A percentile compares a stretch with the other conserved stretches of the same genome.
Evolutionary conservation across 192 early-diverging fungal species (phyloP).

Genomic region (Coemansia erecta): DNA sequence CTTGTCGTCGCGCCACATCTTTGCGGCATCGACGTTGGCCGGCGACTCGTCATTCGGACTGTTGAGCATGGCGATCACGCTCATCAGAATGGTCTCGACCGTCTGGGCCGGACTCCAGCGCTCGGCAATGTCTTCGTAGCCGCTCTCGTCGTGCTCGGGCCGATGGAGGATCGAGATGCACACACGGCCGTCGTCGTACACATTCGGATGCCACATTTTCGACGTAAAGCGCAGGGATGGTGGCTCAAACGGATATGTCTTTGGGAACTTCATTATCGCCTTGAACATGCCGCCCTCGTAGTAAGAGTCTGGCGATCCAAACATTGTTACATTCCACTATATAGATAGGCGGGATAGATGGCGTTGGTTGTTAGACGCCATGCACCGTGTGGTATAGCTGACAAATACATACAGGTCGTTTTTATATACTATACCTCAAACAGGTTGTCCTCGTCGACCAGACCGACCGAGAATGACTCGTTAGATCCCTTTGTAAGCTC

Average conservation of each 20-base stretch:
- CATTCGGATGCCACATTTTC: constrained; percentile 95
- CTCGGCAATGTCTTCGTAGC: constrained; percentile 87
- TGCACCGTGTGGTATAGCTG: too few species aligned
- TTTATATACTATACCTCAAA: constrained; percentile 75
- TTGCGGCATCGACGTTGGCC: constrained; percentile 94
- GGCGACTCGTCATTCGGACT: constrained; percentile 94
- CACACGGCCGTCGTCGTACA: constrained; percentile 86
- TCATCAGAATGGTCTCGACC: constrained; percentile 87
- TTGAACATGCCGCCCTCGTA: constrained; percentile 97
- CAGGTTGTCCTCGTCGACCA: constrained; percentile 78
- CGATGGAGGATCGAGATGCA: constrained; percentile 94
- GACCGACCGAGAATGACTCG: constrained; percentile 88
- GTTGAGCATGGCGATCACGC: constrained; percentile 89
- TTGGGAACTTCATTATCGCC: constrained; percentile 70
- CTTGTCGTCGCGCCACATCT: constrained; percentile 73
- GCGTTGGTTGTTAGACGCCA: too few species aligned
- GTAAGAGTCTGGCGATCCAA: constrained; percentile 82
- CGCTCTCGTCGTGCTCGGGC: constrained; percentile 84
- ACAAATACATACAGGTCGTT: too few species aligned
- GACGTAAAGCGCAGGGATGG: constrained; percentile 83
- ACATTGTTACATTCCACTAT: constrained; percentile 88
- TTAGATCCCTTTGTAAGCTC: constrained; percentile 74
- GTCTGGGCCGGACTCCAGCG: constrained; percentile 96
- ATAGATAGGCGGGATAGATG: not conserved
- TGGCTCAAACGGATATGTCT: constrained; percentile 81